phyloP scores from a whole-genome alignment of 1,284 basidiomycete genomes.

The Microbotryomycetes sp. region DNA sequence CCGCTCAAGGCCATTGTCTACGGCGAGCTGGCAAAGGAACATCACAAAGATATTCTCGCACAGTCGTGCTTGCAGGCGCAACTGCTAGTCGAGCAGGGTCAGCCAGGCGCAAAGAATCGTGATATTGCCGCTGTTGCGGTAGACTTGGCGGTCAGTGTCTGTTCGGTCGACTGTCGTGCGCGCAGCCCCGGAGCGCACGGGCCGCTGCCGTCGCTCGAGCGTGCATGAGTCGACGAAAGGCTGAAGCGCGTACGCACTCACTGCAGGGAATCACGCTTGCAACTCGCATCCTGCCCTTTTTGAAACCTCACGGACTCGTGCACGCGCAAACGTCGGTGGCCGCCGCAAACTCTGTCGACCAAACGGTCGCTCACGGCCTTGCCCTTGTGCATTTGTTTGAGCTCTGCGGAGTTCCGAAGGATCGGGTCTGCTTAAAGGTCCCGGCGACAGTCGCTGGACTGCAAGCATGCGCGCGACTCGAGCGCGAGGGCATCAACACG shows the following conservation, averaged over 20 bases:
- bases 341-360: constrained; percentile 21
- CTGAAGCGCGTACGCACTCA: not conserved
- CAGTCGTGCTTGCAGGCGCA: constrained; percentile 25
- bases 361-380: constrained; percentile 31
- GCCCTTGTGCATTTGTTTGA: constrained; percentile 29
- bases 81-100: constrained; percentile 12
- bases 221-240: no score
- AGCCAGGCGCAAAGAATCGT: constrained; percentile 8
- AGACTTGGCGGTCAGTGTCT: constrained; percentile 27
- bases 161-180: not conserved
- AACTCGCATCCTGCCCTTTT: constrained; percentile 22
- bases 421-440: constrained; percentile 40
- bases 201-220: no score
- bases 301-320: constrained; percentile 28
- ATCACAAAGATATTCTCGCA: constrained; percentile 22
- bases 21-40: constrained; percentile 26
- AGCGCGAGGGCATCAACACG: constrained; percentile 34
- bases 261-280: constrained; percentile 33
- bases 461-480: constrained; percentile 32
- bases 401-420: constrained; percentile 14
- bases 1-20: constrained; percentile 33
- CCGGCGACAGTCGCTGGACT: constrained; percentile 38
- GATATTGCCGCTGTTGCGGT: constrained; percentile 28
- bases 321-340: constrained; percentile 33
- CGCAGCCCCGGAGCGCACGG: no score